Conservation (phyloP, 495 filamentous ascomycete genomes). For the Penicillium pulvis region DNA sequence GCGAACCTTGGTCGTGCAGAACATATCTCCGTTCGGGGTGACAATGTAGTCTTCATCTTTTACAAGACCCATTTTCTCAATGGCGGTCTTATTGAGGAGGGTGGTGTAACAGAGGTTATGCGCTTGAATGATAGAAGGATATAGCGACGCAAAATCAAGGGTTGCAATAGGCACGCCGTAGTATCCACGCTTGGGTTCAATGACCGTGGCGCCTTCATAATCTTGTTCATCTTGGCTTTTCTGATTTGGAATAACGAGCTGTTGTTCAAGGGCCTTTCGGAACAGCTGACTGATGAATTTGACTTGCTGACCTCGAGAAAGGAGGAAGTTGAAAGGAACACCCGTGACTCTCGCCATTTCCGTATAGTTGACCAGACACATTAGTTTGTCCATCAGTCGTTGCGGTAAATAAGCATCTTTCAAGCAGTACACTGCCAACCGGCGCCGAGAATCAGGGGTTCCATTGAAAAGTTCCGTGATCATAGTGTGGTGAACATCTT, state of each 20-base stretch:
- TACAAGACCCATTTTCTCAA: constrained; percentile 70
- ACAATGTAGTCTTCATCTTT: constrained; percentile 95
- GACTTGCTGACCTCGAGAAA: constrained; percentile 92
- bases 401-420: constrained; percentile 98
- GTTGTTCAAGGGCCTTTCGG: constrained; percentile 88
- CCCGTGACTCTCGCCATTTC: constrained; percentile 99
- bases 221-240: constrained; percentile 70
- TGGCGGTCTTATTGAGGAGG: constrained; percentile 74
- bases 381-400: constrained; percentile 93
- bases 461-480: constrained; percentile 98
- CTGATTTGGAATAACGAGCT: constrained; percentile 89
- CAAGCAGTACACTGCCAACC: constrained; percentile 93
- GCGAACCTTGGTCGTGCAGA: constrained; percentile 81
- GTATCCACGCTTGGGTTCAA: constrained; percentile 89
- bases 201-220: constrained; percentile 97
- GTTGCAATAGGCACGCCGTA: constrained; percentile 95
- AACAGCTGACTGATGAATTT: constrained; percentile 98
- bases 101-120: constrained; percentile 99
- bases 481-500: constrained; percentile 99
- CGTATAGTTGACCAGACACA: constrained; percentile 96
- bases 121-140: constrained; percentile 98
- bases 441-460: constrained; percentile 84
- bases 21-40: constrained; percentile 92
- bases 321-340: constrained; percentile 93
- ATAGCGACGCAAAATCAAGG: constrained; percentile 97